Percentiles rank a stretch among this genome's conserved stretches.
Evolutionary conservation across 2,329 filamentous ascomycete genomes (phyloP).

Genomic region (Aspergillus brasiliensis): DNA sequence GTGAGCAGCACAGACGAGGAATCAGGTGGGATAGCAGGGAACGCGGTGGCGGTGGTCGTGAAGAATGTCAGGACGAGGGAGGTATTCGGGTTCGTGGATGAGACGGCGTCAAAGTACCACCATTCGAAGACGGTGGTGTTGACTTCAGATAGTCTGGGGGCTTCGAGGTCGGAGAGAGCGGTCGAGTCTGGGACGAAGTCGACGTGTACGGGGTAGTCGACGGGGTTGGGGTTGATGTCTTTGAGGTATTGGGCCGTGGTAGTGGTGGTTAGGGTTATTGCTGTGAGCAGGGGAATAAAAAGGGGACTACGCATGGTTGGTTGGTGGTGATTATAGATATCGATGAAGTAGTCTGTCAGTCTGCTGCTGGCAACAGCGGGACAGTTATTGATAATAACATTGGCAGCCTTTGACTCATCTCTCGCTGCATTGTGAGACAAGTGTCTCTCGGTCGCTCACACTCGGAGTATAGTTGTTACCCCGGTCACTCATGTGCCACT

Average conservation of each 20-base stretch:
- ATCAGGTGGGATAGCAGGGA: slow-evolving; percentile 35
- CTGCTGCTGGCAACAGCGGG: no score
- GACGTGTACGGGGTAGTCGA: background rate
- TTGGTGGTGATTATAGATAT: background rate
- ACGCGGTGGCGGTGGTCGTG: slow-evolving; percentile 33
- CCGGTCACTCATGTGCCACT: background rate
- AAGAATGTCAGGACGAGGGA: slow-evolving; percentile 39
- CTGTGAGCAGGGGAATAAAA: background rate
- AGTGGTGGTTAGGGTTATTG: background rate
- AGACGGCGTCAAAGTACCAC: slow-evolving; percentile 47
- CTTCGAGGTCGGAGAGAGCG: slow-evolving; percentile 22
- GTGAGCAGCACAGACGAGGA: slow-evolving; percentile 24
- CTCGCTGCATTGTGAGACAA: no score
- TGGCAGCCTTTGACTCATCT: no score
- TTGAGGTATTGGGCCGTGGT: slow-evolving; percentile 9
- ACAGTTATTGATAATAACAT: no score
- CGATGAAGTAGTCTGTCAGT: background rate
- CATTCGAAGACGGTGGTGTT: slow-evolving; percentile 39
- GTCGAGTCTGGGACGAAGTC: slow-evolving; percentile 4
- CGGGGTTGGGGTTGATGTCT: slow-evolving; percentile 1
- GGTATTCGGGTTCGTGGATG: slow-evolving; percentile 25
- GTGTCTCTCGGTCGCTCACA: no score
- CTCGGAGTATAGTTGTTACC: no score
- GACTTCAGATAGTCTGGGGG: slow-evolving; percentile 29
- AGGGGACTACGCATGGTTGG: background rate